These are phyloP conservation scores for Hemileccinum rubropunctum DNA, from an alignment of 768 basidiomycete species.

Conservation along the genomic window DNA sequence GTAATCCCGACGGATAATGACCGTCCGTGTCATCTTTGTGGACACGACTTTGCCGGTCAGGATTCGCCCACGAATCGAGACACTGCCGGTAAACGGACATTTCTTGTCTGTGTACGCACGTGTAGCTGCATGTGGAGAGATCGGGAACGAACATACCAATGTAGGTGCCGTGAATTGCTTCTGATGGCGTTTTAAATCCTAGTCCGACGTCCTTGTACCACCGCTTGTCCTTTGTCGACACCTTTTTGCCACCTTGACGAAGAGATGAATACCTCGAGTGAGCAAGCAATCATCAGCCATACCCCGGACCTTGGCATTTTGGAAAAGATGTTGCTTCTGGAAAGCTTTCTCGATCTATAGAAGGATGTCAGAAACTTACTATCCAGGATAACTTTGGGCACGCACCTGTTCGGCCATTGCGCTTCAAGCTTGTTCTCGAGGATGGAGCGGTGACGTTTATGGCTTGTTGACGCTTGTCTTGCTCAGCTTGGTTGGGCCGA, in stretches of 20 bases:
- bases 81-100: conserved; percentile 95
- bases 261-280: conserved; percentile 9
- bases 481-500: conserved; percentile 11
- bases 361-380: not conserved
- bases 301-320: conserved; percentile 94
- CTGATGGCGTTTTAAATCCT: conserved; percentile 93
- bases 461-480: not conserved
- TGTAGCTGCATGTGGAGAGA: not conserved
- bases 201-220: conserved; percentile 99
- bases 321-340: conserved; percentile 98
- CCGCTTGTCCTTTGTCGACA: conserved; percentile 91
- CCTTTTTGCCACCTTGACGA: conserved; percentile 73
- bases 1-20: conserved; percentile 94
- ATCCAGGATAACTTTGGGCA: not conserved
- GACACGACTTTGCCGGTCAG: conserved; percentile 96
- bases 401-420: conserved; percentile 65
- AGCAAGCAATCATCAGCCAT: conserved; percentile 31
- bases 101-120: conserved; percentile 78
- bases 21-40: conserved; percentile 99
- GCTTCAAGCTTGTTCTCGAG: conserved; percentile 13
- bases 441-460: conserved; percentile 1
- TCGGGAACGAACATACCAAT: conserved; percentile 61
- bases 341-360: conserved; percentile 90
- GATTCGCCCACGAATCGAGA: conserved; percentile 99
- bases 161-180: conserved; percentile 95